Percentiles rank a stretch among this genome's conserved stretches.
Conservation (phyloP, 352 stramenopile genomes). For the Globisporangium cylindrosporum region DNA sequence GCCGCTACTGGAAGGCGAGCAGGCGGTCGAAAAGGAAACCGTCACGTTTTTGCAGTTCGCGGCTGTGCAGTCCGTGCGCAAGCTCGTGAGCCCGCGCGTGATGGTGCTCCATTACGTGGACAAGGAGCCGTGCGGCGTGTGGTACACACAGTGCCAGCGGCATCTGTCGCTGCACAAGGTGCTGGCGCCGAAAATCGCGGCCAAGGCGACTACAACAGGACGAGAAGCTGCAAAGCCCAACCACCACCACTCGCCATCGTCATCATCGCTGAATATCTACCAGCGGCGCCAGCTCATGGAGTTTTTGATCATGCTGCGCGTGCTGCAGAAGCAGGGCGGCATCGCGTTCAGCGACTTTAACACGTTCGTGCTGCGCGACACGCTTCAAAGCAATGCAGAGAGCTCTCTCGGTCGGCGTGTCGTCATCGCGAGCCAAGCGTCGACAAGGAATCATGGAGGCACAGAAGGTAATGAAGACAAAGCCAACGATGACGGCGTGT, state of each 20-base stretch:
- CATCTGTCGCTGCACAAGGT: constrained; percentile 41
- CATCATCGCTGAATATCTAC: constrained; percentile 11
- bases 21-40: constrained; percentile 14
- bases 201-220: not conserved
- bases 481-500: not conserved
- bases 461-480: not conserved
- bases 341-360: constrained; percentile 42
- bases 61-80: constrained; percentile 29
- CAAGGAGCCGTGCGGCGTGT: constrained; percentile 28
- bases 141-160: constrained; percentile 47
- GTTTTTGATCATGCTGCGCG: constrained; percentile 35
- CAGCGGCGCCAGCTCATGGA: constrained; percentile 31
- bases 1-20: constrained; percentile 7
- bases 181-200: constrained; percentile 23
- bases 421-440: constrained; percentile 25
- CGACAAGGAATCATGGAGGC: not conserved
- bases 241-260: not conserved
- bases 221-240: not conserved
- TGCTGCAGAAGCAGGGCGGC: constrained; percentile 34
- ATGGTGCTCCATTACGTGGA: constrained; percentile 47
- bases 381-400: not conserved
- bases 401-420: not conserved
- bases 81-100: constrained; percentile 20
- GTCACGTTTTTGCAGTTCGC: constrained; percentile 44
- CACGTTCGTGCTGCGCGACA: constrained; percentile 33